Conservation (phyloP, 2,329 filamentous ascomycete genomes). For the Bertia moriformis region DNA sequence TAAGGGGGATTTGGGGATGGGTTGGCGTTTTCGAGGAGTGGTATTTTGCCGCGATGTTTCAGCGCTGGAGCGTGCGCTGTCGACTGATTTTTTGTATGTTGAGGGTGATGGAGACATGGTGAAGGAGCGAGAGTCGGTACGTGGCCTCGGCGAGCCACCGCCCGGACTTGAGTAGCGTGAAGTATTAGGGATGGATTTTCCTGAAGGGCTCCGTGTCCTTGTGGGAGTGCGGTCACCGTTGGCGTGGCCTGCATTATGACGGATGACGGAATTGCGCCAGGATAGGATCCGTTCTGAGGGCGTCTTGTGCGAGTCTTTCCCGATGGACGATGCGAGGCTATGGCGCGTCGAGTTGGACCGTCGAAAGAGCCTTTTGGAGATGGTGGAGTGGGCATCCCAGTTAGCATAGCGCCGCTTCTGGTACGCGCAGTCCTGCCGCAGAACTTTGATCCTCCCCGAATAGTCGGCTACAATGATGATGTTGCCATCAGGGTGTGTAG, state of each 20-base stretch:
- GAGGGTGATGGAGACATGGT: no score
- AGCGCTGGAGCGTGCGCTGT: no score
- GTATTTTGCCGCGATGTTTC: no score
- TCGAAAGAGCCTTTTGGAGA: background rate
- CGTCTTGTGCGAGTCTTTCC: background rate
- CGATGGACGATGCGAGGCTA: background rate
- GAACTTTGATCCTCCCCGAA: conserved; percentile 48
- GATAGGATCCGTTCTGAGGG: background rate
- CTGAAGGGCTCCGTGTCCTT: background rate
- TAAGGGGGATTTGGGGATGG: no score
- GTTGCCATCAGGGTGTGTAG: conserved; percentile 40
- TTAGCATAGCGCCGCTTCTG: background rate
- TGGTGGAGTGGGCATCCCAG: background rate
- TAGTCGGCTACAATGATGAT: conserved; percentile 55
- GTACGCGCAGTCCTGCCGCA: conserved; percentile 53
- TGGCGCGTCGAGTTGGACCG: background rate
- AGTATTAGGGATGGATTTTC: no score
- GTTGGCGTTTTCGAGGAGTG: no score
- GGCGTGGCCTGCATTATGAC: background rate
- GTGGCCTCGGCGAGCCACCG: no score
- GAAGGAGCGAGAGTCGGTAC: no score
- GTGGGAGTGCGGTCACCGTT: background rate
- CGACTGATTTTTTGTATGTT: no score
- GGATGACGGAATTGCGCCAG: background rate
- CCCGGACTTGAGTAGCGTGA: no score